Conservation (phyloP, 2,329 filamentous ascomycete species). For the Aspergillus puulaauensis region DNA sequence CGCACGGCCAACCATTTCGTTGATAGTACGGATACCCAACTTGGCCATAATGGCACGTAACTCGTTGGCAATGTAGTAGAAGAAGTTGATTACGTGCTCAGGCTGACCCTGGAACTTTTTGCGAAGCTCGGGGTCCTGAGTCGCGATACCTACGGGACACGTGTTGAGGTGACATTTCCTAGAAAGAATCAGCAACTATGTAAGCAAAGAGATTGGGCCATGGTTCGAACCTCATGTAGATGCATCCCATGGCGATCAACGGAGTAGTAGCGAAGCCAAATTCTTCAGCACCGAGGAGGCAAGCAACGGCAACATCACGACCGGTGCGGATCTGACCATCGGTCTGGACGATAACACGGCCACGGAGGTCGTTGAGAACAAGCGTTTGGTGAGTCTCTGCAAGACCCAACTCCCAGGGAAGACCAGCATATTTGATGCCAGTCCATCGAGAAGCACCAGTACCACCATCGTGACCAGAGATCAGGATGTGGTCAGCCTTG, state of each 20-base stretch:
- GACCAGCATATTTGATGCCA: conserved; percentile 96
- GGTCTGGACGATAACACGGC: conserved; percentile 92
- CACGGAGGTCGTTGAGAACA: conserved; percentile 91
- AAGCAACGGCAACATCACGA: conserved; percentile 90
- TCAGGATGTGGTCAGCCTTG: conserved; percentile 94
- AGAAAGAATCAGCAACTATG: not conserved
- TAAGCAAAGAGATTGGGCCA: not conserved
- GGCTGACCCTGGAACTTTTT: conserved; percentile 92
- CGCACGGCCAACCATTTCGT: conserved; percentile 94
- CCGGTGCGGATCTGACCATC: conserved; percentile 93
- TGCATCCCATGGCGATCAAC: conserved; percentile 93
- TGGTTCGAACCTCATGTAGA: conserved; percentile 66
- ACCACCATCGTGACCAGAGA: conserved; percentile 94
- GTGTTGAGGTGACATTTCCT: conserved; percentile 62
- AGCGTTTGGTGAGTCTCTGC: conserved; percentile 96
- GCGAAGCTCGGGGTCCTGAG: conserved; percentile 88
- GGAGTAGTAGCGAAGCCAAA: conserved; percentile 96
- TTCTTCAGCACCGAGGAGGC: conserved; percentile 94
- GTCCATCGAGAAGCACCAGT: conserved; percentile 97
- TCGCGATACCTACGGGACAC: conserved; percentile 82
- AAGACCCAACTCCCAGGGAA: conserved; percentile 94
- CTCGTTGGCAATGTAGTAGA: conserved; percentile 96
- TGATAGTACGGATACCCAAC: conserved; percentile 90
- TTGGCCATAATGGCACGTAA: conserved; percentile 95
- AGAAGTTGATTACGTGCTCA: conserved; percentile 98